Conservation (phyloP, 441 rosid genomes). For the Erodium texanum region DNA sequence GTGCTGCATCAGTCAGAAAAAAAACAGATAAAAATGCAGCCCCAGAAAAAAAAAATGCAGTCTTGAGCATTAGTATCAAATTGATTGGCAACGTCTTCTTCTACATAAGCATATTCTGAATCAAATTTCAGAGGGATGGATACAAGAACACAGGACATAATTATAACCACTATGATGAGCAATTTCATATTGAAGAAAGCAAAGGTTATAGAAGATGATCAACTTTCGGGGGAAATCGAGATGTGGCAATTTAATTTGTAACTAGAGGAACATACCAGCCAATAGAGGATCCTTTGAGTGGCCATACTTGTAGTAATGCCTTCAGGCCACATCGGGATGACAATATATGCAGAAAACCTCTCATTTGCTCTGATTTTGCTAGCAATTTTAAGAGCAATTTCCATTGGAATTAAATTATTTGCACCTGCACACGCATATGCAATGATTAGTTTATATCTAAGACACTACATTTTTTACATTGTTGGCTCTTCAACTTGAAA, state of each 20-base stretch:
- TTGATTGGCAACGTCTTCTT: not conserved
- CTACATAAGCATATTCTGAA: too few species aligned
- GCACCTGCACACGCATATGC: slow-evolving; percentile 57
- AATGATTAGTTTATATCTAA: not conserved
- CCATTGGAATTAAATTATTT: slow-evolving; percentile 89
- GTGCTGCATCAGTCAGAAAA: slow-evolving; percentile 36
- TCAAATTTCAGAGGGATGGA: too few species aligned
- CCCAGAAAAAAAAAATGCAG: not conserved
- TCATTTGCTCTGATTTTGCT: slow-evolving; percentile 83
- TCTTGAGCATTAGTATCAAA: not conserved
- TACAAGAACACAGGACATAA: too few species aligned
- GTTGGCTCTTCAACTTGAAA: not conserved
- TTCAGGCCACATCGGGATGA: slow-evolving; percentile 97
- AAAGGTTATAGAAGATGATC: too few species aligned
- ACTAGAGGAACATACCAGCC: slow-evolving; percentile 56
- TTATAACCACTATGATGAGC: too few species aligned
- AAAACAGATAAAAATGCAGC: not conserved
- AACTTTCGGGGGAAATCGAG: too few species aligned
- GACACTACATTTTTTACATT: too few species aligned
- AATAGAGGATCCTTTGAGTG: slow-evolving; percentile 82
- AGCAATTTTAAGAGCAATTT: slow-evolving; percentile 88
- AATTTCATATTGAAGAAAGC: too few species aligned
- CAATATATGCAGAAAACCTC: slow-evolving; percentile 86
- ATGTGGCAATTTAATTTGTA: too few species aligned
- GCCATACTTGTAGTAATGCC: slow-evolving; percentile 82